Evolutionary conservation across 805 yeast genomes (phyloP).

Genomic region (Saccharomycopsis sp.): DNA sequence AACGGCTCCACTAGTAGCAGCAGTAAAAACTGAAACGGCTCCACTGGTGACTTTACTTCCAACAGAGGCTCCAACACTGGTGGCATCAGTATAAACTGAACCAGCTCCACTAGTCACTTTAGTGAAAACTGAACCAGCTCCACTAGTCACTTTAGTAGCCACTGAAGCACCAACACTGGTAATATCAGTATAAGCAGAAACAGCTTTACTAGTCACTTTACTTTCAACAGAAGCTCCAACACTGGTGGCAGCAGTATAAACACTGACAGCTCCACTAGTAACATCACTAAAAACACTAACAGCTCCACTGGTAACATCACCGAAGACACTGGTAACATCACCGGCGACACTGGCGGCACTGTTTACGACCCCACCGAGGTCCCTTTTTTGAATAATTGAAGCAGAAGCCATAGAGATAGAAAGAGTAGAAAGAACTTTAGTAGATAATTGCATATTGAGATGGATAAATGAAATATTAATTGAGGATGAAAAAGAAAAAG

Average conservation of each 20-base stretch:
- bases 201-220: neutral
- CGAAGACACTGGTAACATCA: constrained; percentile 9
- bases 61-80: constrained; percentile 6
- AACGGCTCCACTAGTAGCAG: constrained; percentile 2
- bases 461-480: no score
- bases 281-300: constrained; percentile 8
- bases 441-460: constrained; percentile 10
- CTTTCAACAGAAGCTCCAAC: constrained; percentile 6
- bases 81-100: constrained; percentile 1
- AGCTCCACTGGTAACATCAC: constrained; percentile 7
- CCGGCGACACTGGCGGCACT: neutral
- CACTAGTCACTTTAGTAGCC: constrained; percentile 4
- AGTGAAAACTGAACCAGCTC: constrained; percentile 1
- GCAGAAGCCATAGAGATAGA: constrained; percentile 5
- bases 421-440: neutral
- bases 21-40: constrained; percentile 1
- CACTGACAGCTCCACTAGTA: constrained; percentile 5
- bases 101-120: constrained; percentile 9
- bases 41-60: constrained; percentile 1
- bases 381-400: constrained; percentile 6
- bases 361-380: constrained; percentile 1
- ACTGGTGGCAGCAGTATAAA: constrained; percentile 5
- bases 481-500: neutral
- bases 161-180: constrained; percentile 7
- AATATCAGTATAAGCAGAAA: neutral